These are phyloP conservation scores for Ramaria sp. DNA, from an alignment of 768 basidiomycete species.

Conservation along the genomic window DNA sequence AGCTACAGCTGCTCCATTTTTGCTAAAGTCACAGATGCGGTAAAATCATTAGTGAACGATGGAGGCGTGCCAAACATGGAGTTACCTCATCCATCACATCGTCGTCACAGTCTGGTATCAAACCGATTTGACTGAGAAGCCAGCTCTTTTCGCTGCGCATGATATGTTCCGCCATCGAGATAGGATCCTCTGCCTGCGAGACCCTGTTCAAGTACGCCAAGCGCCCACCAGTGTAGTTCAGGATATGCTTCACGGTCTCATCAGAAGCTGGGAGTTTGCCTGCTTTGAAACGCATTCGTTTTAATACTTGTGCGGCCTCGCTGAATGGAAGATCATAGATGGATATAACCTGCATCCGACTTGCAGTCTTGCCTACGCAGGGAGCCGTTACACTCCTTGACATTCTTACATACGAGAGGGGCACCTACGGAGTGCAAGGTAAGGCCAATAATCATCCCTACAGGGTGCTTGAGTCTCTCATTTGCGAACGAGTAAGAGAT, in stretches of 20 bases:
- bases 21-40: conserved; percentile 29
- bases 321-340: conserved; percentile 54
- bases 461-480: neutral
- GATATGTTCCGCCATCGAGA: conserved; percentile 51
- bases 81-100: conserved; percentile 83
- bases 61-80: neutral
- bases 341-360: conserved; percentile 69
- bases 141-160: conserved; percentile 68
- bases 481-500: neutral
- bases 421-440: conserved; percentile 48
- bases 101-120: conserved; percentile 76
- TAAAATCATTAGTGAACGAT: neutral
- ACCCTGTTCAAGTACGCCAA: conserved; percentile 67
- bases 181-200: conserved; percentile 49
- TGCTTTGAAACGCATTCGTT: conserved; percentile 35
- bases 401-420: conserved; percentile 10
- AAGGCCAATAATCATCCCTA: conserved; percentile 83
- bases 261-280: conserved; percentile 22
- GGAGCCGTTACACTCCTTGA: neutral
- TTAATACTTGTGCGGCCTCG: conserved; percentile 50
- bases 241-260: conserved; percentile 34
- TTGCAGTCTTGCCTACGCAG: conserved; percentile 50
- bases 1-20: conserved; percentile 77
- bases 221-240: conserved; percentile 65
- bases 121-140: conserved; percentile 67